phyloP scores from a whole-genome alignment of 2,329 filamentous ascomycete species.

The Fusarium subtropicale region DNA sequence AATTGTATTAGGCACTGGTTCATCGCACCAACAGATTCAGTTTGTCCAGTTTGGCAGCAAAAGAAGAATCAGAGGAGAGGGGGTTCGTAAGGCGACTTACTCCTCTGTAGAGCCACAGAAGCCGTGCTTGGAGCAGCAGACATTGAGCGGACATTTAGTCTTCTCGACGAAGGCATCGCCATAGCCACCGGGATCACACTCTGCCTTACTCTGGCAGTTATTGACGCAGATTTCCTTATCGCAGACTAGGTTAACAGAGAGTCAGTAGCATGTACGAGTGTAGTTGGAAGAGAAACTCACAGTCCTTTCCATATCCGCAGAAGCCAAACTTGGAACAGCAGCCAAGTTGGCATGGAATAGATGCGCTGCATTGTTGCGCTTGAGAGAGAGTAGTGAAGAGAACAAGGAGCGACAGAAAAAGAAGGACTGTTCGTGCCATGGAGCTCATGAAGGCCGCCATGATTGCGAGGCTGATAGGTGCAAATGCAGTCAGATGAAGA shows the following conservation, averaged over 20 bases:
- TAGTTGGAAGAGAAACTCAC: slow-evolving; percentile 1
- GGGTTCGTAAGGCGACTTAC: not conserved
- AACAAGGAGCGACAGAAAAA: slow-evolving; percentile 10
- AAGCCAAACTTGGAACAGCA: slow-evolving; percentile 48
- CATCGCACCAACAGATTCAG: not conserved
- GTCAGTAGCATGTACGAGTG: not conserved
- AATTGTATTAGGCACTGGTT: not conserved
- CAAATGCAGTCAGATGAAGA: not conserved
- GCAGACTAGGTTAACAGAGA: slow-evolving; percentile 13
- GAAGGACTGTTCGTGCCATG: slow-evolving; percentile 6
- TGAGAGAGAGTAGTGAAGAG: slow-evolving; percentile 4
- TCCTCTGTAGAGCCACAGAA: slow-evolving; percentile 1
- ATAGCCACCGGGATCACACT: slow-evolving; percentile 50
- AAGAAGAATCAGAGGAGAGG: too few species aligned
- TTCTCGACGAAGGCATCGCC: slow-evolving; percentile 42
- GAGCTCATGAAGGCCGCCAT: slow-evolving; percentile 5
- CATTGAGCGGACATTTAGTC: slow-evolving; percentile 24
- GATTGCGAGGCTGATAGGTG: not conserved
- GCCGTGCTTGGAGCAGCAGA: slow-evolving; percentile 21
- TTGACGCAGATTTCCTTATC: slow-evolving; percentile 28
- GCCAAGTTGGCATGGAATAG: slow-evolving; percentile 44
- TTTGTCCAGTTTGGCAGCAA: not conserved
- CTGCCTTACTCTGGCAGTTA: slow-evolving; percentile 43
- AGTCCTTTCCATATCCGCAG: slow-evolving; percentile 47
- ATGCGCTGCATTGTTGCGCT: slow-evolving; percentile 12